Conservation (phyloP, 2,329 filamentous ascomycete genomes). For the Aspergillus terreus region DNA sequence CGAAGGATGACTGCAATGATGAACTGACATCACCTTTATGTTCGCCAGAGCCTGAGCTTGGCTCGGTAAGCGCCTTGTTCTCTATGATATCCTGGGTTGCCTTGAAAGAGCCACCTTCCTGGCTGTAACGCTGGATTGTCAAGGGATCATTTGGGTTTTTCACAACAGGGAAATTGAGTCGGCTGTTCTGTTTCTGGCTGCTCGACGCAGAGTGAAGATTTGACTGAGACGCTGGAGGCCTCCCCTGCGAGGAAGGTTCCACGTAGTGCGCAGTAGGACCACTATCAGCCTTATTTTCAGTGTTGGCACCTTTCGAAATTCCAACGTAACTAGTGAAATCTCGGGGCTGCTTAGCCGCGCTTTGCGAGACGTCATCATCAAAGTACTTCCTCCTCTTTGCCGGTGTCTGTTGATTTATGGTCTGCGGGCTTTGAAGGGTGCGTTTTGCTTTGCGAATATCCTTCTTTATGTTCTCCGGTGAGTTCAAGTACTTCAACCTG, state of each 20-base stretch:
- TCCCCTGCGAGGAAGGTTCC: neutral
- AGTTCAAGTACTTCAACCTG: neutral
- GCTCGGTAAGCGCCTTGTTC: neutral
- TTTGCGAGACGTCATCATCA: neutral
- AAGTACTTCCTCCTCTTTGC: neutral
- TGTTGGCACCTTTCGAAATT: neutral
- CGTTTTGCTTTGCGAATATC: neutral
- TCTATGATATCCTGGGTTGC: conserved; percentile 25
- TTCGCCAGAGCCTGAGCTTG: neutral
- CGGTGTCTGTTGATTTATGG: neutral
- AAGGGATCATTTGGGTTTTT: conserved; percentile 69
- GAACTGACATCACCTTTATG: neutral
- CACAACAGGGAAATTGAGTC: conserved; percentile 67
- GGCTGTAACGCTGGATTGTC: conserved; percentile 63
- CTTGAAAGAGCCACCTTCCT: conserved; percentile 56
- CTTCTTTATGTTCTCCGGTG: neutral
- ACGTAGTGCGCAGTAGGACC: neutral
- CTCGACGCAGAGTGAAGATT: conserved; percentile 24
- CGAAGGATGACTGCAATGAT: conserved; percentile 15
- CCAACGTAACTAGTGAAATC: neutral
- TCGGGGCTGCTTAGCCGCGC: neutral
- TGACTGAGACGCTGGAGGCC: neutral
- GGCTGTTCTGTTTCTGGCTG: conserved; percentile 33
- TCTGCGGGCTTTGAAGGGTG: neutral
- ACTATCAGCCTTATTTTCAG: neutral